Conservation (phyloP, 345 rosid species). For the Eutrema yunnanense region DNA sequence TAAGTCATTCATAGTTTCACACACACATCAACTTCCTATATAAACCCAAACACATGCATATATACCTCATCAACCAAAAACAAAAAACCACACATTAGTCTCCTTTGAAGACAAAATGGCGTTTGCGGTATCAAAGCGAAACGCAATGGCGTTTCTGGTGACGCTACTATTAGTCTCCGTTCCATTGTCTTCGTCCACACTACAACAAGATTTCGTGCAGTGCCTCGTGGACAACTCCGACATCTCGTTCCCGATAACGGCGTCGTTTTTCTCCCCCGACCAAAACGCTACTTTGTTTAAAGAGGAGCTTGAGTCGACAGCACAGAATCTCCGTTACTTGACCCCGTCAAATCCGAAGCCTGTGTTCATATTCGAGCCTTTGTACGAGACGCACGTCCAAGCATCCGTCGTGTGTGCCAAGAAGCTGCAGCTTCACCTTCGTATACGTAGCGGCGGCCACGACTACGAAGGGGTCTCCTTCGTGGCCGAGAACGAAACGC, state of each 20-base stretch:
- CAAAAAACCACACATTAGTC: background rate
- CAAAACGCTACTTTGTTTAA: slow-evolving; percentile 40
- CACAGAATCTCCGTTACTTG: slow-evolving; percentile 53
- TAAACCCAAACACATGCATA: slow-evolving; percentile 14
- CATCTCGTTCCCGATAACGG: slow-evolving; percentile 27
- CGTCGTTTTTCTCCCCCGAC: slow-evolving; percentile 34
- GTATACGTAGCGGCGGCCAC: slow-evolving; percentile 69
- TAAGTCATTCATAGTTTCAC: background rate
- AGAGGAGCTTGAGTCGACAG: slow-evolving; percentile 38
- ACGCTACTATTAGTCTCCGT: slow-evolving; percentile 15
- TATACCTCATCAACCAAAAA: slow-evolving; percentile 14
- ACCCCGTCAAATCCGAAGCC: slow-evolving; percentile 52
- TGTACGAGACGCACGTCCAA: slow-evolving; percentile 56
- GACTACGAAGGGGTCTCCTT: slow-evolving; percentile 69
- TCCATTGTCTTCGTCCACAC: slow-evolving; percentile 15
- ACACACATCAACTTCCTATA: slow-evolving; percentile 21
- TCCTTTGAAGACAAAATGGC: slow-evolving; percentile 9
- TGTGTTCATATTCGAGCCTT: slow-evolving; percentile 52
- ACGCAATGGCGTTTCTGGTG: slow-evolving; percentile 5
- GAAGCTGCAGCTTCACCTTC: slow-evolving; percentile 39
- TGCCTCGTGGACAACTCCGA: slow-evolving; percentile 45
- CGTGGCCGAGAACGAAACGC: slow-evolving; percentile 41
- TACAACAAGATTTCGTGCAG: slow-evolving; percentile 39
- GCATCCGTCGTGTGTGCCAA: slow-evolving; percentile 58
- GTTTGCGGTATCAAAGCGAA: slow-evolving; percentile 2